phyloP scores from a whole-genome alignment of 2,329 filamentous ascomycete genomes.

The Grosmannia penicillata region DNA sequence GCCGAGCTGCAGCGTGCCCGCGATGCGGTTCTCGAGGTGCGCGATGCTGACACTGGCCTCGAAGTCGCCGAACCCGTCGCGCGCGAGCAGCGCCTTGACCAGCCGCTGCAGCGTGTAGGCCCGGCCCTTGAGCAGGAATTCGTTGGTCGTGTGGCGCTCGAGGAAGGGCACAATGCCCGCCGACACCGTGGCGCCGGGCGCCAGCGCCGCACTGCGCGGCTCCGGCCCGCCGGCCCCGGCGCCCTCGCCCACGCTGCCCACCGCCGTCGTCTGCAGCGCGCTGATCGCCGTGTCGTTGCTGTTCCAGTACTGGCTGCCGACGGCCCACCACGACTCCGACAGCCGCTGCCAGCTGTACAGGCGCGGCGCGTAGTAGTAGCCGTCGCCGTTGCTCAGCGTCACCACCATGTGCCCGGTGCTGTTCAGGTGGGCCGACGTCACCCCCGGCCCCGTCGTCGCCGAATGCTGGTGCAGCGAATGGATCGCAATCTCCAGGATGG shows the following conservation, averaged over 20 bases:
- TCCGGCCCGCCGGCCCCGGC: constrained; percentile 20
- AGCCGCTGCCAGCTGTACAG: constrained; percentile 91
- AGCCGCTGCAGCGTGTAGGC: constrained; percentile 85
- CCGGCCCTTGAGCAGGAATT: constrained; percentile 79
- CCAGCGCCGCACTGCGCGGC: constrained; percentile 42
- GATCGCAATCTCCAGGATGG: constrained; percentile 74
- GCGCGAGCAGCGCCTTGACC: constrained; percentile 74
- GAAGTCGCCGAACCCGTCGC: constrained; percentile 83
- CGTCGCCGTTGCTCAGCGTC: constrained; percentile 89
- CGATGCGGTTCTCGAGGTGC: constrained; percentile 87
- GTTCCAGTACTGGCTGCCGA: constrained; percentile 98
- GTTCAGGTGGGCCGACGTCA: constrained; percentile 86
- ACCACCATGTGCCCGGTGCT: constrained; percentile 73
- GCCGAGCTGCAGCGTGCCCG: constrained; percentile 70
- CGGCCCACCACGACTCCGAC: constrained; percentile 97
- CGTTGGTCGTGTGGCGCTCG: constrained; percentile 87
- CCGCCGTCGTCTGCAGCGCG: constrained; percentile 58
- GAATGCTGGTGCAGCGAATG: constrained; percentile 63
- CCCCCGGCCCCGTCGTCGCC: constrained; percentile 62
- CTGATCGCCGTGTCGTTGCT: constrained; percentile 83
- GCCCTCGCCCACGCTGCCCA: constrained; percentile 38
- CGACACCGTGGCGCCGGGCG: constrained; percentile 48
- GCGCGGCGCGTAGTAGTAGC: constrained; percentile 71
- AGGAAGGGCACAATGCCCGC: constrained; percentile 87
- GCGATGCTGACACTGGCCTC: constrained; percentile 86